A percentile compares a stretch with the other conserved stretches of the same genome.
Conservation (phyloP, 2,329 filamentous ascomycete genomes). For the Parasarocladium wereldwijsianum region DNA sequence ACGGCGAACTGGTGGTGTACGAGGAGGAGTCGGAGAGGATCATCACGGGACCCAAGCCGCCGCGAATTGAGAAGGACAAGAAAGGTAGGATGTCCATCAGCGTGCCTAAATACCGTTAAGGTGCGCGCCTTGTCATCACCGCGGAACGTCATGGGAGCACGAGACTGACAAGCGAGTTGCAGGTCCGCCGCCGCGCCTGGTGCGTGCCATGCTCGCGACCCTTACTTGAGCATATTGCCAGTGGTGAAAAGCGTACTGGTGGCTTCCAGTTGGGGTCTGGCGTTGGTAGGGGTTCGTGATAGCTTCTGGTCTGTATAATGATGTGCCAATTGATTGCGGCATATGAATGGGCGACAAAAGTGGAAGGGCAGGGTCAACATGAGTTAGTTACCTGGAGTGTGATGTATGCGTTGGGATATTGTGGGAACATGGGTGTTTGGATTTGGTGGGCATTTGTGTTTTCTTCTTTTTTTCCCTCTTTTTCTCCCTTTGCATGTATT, state of each 20-base stretch:
- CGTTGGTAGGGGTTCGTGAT: too few species aligned
- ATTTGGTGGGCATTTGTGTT: constrained; percentile 2
- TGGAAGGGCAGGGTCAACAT: too few species aligned
- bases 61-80: constrained; percentile 73
- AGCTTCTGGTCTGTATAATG: too few species aligned
- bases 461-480: neutral
- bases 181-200: constrained; percentile 49
- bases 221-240: constrained; percentile 36
- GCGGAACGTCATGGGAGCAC: constrained; percentile 8
- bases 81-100: constrained; percentile 92
- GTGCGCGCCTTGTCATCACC: constrained; percentile 22
- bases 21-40: constrained; percentile 30
- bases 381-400: too few species aligned
- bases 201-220: constrained; percentile 58
- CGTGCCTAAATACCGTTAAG: constrained; percentile 53
- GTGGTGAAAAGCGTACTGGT: too few species aligned
- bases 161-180: constrained; percentile 17
- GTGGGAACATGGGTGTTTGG: too few species aligned
- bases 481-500: too few species aligned
- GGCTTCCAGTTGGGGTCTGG: too few species aligned
- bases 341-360: too few species aligned
- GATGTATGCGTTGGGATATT: too few species aligned
- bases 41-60: constrained; percentile 37
- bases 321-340: too few species aligned
- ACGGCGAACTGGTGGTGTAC: constrained; percentile 23